Conservation (phyloP, 2,329 filamentous ascomycete species). For the Chrysosporium queenslandicum region DNA sequence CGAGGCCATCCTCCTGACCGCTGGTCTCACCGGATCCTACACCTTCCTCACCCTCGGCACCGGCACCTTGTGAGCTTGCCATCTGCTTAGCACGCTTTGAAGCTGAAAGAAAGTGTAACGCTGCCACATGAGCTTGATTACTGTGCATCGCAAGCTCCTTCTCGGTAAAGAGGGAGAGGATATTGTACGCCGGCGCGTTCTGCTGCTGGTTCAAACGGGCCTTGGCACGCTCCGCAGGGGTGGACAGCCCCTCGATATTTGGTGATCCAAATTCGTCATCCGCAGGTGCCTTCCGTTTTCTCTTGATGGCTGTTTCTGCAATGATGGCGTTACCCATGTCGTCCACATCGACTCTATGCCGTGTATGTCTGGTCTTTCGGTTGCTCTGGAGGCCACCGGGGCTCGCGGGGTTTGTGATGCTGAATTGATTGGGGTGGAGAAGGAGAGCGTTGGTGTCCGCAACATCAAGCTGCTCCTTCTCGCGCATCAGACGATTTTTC, state of each 20-base stretch:
- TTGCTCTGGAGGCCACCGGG: conserved; percentile 52
- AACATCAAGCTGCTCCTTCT: conserved; percentile 58
- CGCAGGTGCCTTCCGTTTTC: conserved; percentile 48
- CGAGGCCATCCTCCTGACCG: conserved; percentile 33
- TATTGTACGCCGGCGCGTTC: conserved; percentile 49
- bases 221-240: conserved; percentile 45
- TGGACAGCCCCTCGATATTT: conserved; percentile 41
- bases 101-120: conserved; percentile 49
- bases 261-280: conserved; percentile 53
- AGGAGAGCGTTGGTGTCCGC: conserved; percentile 56
- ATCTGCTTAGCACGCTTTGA: conserved; percentile 39
- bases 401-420: conserved; percentile 53
- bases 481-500: conserved; percentile 48
- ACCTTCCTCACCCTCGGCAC: conserved; percentile 34
- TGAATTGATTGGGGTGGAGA: conserved; percentile 56
- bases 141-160: conserved; percentile 55
- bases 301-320: conserved; percentile 42
- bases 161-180: conserved; percentile 56
- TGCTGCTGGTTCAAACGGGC: conserved; percentile 47
- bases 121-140: conserved; percentile 51
- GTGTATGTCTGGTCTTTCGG: conserved; percentile 53
- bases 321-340: conserved; percentile 41
- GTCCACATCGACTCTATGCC: conserved; percentile 47
- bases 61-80: conserved; percentile 32
- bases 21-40: conserved; percentile 29